Percentiles rank a stretch among this genome's conserved stretches.
Conservation (phyloP, 208 protist genomes). For the Acanthamoeba royreba region DNA sequence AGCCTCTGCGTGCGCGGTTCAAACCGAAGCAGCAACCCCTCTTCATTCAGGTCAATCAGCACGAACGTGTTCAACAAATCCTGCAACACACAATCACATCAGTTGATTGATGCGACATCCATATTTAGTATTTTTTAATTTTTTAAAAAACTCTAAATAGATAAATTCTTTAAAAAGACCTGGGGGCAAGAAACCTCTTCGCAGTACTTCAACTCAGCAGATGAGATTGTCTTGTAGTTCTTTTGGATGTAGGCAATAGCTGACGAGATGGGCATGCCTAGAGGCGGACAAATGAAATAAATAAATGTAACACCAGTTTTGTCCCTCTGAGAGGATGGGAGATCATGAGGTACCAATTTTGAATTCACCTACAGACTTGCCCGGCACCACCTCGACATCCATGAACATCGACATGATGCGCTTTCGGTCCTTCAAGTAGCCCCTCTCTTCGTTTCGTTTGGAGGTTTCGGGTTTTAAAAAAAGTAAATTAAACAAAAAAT, state of each 20-base stretch:
- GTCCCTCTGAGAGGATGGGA: background rate
- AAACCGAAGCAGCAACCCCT: conserved; percentile 8
- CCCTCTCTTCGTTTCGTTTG: too few relatives aligned
- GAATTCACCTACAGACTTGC: conserved; percentile 30
- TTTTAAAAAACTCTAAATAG: too few relatives aligned
- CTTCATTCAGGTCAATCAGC: conserved; percentile 1
- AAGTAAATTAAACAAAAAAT: too few relatives aligned
- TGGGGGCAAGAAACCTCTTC: background rate
- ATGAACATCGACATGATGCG: too few relatives aligned
- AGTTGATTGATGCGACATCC: too few relatives aligned
- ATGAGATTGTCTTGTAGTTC: conserved; percentile 22
- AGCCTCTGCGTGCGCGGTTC: conserved; percentile 15
- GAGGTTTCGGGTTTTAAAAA: too few relatives aligned
- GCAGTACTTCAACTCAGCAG: conserved; percentile 32
- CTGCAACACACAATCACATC: background rate
- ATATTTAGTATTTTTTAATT: too few relatives aligned
- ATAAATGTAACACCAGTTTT: too few relatives aligned
- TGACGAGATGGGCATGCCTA: conserved; percentile 33
- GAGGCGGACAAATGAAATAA: too few relatives aligned
- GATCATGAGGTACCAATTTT: background rate
- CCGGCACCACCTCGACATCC: conserved; percentile 2
- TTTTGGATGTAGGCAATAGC: conserved; percentile 36
- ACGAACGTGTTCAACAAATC: conserved; percentile 24
- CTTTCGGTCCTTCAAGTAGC: too few relatives aligned
- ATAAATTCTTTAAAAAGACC: background rate